phyloP scores from a whole-genome alignment of 345 rosid genomes.

The Lumnitzera littorea region DNA sequence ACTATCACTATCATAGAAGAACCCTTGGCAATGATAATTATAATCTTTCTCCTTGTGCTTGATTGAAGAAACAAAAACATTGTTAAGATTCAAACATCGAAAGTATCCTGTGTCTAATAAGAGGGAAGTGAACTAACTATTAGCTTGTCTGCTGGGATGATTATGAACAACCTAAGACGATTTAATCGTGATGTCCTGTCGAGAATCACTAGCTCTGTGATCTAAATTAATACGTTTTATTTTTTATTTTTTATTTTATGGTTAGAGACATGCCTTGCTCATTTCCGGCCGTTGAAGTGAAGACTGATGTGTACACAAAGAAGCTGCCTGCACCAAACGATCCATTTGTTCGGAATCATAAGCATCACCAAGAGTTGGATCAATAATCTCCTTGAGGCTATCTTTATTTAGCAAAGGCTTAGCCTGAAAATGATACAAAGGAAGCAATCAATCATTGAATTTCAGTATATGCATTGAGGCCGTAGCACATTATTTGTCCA shows the following conservation, averaged over 20 bases:
- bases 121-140: too few relatives aligned
- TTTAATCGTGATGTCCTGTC: too few relatives aligned
- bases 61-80: too few relatives aligned
- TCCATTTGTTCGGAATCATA: conserved; percentile 47
- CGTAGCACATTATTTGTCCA: not conserved
- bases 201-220: too few relatives aligned
- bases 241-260: not conserved
- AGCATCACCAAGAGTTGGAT: conserved; percentile 47
- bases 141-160: too few relatives aligned
- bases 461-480: not conserved
- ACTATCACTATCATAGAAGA: not conserved
- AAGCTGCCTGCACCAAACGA: conserved; percentile 38
- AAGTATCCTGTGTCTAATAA: too few relatives aligned
- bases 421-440: conserved; percentile 32
- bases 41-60: too few relatives aligned
- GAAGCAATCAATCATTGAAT: not conserved
- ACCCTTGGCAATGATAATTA: not conserved
- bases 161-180: too few relatives aligned
- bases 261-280: conserved; percentile 51
- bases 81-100: too few relatives aligned
- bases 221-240: not conserved
- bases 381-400: conserved; percentile 45
- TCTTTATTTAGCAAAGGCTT: conserved; percentile 56
- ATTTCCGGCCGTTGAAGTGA: conserved; percentile 61
- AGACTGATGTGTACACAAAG: conserved; percentile 52